These are phyloP conservation scores for Phytophthora hybrid DNA, from an alignment of 352 stramenopile species.

Conservation along the genomic window DNA sequence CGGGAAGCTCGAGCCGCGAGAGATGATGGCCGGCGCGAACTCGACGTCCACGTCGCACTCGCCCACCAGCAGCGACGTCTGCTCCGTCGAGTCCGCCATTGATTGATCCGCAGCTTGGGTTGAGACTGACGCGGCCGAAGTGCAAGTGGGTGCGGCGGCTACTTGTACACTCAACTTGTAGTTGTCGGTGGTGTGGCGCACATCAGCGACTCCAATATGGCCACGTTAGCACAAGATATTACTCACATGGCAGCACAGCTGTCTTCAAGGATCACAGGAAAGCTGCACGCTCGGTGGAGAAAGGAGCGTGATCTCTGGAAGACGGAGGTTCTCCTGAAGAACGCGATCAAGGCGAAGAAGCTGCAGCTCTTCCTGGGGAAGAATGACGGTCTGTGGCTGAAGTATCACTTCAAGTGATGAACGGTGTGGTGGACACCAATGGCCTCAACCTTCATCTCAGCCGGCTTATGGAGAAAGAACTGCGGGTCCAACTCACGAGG, in stretches of 20 bases:
- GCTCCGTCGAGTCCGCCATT: conserved; percentile 13
- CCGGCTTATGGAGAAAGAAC: too few relatives aligned
- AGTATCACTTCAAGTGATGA: too few relatives aligned
- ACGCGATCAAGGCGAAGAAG: conserved; percentile 2
- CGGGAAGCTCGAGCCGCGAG: conserved; percentile 61
- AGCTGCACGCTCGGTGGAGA: background rate
- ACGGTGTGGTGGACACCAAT: too few relatives aligned
- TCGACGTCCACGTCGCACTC: conserved; percentile 28
- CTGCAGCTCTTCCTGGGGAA: conserved; percentile 2
- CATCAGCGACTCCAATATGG: background rate
- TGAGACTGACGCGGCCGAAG: background rate
- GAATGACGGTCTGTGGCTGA: too few relatives aligned
- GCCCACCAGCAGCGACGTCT: conserved; percentile 25
- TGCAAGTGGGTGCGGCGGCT: background rate
- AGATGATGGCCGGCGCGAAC: conserved; percentile 49
- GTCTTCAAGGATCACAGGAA: background rate
- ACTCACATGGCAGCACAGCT: too few relatives aligned
- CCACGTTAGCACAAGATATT: too few relatives aligned
- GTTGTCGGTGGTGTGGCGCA: background rate
- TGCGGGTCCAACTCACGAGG: too few relatives aligned
- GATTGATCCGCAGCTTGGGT: too few relatives aligned
- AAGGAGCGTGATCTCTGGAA: background rate
- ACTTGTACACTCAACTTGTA: background rate
- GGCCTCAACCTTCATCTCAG: too few relatives aligned
- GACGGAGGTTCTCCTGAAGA: background rate